Percentiles rank a stretch among this genome's conserved stretches.
Evolutionary conservation across 768 basidiomycete species (phyloP).

Genomic region (Rhodotorula diobovata): DNA sequence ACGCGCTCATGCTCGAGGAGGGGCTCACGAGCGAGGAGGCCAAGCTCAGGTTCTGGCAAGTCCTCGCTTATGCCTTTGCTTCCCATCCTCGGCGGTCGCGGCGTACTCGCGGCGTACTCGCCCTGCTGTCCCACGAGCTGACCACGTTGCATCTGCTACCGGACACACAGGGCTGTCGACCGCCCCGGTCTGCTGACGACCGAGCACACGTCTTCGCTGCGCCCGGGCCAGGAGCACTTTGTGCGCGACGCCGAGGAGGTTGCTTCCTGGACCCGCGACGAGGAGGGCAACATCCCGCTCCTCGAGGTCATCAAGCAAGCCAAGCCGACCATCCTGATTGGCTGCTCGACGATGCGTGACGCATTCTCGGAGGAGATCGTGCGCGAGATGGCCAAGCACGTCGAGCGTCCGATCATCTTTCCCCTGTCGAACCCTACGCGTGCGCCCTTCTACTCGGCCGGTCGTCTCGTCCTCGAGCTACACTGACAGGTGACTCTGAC

Average conservation of each 20-base stretch:
- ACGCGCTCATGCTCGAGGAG: conserved; percentile 60
- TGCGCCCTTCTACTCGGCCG: not conserved
- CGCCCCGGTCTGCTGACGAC: conserved; percentile 40
- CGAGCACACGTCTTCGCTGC: conserved; percentile 33
- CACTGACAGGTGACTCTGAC: not conserved
- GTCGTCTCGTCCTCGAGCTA: not conserved
- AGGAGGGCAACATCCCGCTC: conserved; percentile 54
- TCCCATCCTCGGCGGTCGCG: no score
- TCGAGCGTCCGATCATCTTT: conserved; percentile 73
- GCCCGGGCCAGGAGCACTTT: conserved; percentile 56
- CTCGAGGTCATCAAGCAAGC: conserved; percentile 67
- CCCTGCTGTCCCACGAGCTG: no score
- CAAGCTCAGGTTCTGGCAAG: conserved; percentile 44
- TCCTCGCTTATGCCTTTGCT: no score
- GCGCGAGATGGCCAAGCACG: conserved; percentile 59
- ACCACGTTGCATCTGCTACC: no score
- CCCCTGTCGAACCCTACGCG: conserved; percentile 75
- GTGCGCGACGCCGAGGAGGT: conserved; percentile 49
- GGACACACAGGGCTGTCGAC: no score
- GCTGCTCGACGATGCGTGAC: conserved; percentile 71
- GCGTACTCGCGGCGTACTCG: no score
- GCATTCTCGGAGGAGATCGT: conserved; percentile 66
- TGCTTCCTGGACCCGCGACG: conserved; percentile 28
- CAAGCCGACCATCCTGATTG: conserved; percentile 77
- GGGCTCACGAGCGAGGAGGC: conserved; percentile 58